Evolutionary conservation across 805 yeast species (phyloP), one percentile per base, ranked within the genome.

Genomic region (Candida michaelii): DNA sequence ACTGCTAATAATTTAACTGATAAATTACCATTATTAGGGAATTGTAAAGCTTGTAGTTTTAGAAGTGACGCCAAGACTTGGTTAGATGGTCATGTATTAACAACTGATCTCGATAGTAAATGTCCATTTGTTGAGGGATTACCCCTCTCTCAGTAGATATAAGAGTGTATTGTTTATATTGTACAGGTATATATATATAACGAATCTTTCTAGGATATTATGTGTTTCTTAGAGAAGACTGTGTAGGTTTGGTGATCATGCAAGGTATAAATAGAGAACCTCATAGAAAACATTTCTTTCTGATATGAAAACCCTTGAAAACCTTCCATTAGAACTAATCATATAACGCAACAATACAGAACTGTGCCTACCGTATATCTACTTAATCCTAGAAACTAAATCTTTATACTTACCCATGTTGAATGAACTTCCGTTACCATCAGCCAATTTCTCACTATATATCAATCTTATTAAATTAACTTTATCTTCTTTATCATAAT

Each of bases 1-100:
- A 48, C 64, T 4, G 69, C 71, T 2, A 63, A 65, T 30, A 70
- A 65, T 24, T 55, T 70, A 40, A 68, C 73, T 0, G 74, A 69
- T 37, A 70, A 69, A 47, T 51, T 70, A 18, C 70, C 71, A 6
- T 49, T 65, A 21, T 31, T 49, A 17, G 76, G 76, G 1, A 44
- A 54, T 15, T 70, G 76, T 44, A 53, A 55, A 15, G 70, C 71
- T 1, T 82, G 87, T 55, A 82, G 82, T 1, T 56, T 53, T 13
- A 53, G 73, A 32, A 72, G 67, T 51, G 53, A 62, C 11, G 86
- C 82, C 7, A 62, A 62, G 19, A 74, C 68, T 14, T 82, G 87
- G 87, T 60, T 82, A 15, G 76, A 75, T 14, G 49, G 58, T 11
- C 88, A 82, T 54, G 72, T 81, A 9, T 55, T 74, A 43, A 58